A percentile compares a stretch with the other conserved stretches of the same genome.
phyloP scores from a whole-genome alignment of 75 land plant genomes.

The Larix kaempferi region DNA sequence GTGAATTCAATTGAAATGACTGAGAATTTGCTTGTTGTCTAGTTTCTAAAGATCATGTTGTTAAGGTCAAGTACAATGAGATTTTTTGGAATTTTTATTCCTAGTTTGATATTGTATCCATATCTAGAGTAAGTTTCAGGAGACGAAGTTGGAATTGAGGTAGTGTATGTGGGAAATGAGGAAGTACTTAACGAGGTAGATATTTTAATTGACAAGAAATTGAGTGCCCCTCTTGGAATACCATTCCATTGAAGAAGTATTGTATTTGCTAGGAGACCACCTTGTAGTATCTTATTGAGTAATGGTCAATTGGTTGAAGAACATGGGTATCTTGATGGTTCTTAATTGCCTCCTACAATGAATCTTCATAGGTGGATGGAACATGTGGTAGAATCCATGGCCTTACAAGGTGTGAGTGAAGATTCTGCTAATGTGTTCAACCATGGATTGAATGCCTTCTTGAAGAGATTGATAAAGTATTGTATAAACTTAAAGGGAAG shows the following conservation, averaged over 20 bases:
- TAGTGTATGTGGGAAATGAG: conserved; percentile 36
- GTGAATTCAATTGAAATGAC: too few relatives aligned
- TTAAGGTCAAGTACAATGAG: too few relatives aligned
- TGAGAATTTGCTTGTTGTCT: too few relatives aligned
- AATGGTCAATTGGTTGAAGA: neutral
- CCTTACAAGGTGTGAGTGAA: conserved; percentile 35
- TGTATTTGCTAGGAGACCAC: conserved; percentile 27
- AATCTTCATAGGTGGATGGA: conserved; percentile 46
- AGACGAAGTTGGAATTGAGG: conserved; percentile 39
- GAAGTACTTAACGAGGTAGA: conserved; percentile 48
- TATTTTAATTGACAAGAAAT: conserved; percentile 38
- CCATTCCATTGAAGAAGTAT: conserved; percentile 24
- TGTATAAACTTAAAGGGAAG: conserved; percentile 11
- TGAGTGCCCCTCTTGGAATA: conserved; percentile 75
- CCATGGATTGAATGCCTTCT: conserved; percentile 48
- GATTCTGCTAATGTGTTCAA: conserved; percentile 60
- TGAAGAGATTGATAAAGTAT: conserved; percentile 58
- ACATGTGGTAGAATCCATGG: conserved; percentile 39
- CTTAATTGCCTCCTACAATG: conserved; percentile 55
- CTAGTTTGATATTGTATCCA: too few relatives aligned
- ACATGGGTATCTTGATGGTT: conserved; percentile 19
- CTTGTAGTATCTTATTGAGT: conserved; percentile 8
- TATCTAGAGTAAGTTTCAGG: conserved; percentile 29
- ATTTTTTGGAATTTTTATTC: too few relatives aligned
- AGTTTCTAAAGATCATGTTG: too few relatives aligned